phyloP scores from a whole-genome alignment of 441 rosid genomes.

The Isatis lusitanica region DNA sequence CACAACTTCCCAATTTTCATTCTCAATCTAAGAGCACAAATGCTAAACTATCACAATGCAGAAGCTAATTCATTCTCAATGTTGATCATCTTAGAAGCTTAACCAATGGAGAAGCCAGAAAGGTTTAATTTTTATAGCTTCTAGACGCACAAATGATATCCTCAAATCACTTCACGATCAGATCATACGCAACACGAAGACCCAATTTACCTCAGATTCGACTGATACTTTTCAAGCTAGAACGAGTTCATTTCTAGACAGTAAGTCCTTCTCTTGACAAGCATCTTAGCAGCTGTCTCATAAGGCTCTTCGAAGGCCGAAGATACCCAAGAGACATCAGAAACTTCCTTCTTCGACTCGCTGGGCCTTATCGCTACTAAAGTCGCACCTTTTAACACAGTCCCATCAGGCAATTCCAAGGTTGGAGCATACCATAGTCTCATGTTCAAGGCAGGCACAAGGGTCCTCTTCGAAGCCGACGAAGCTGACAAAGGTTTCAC shows the following conservation, averaged over 20 bases:
- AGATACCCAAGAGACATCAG: constrained; percentile 72
- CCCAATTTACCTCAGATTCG: constrained; percentile 17
- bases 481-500: constrained; percentile 81
- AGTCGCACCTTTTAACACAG: constrained; percentile 83
- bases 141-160: neutral
- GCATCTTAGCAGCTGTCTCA: constrained; percentile 80
- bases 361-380: constrained; percentile 86
- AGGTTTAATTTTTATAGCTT: neutral
- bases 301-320: constrained; percentile 85
- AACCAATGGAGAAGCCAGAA: neutral
- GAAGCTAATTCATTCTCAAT: too few species aligned
- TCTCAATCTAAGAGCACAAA: neutral
- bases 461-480: constrained; percentile 84
- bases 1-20: neutral
- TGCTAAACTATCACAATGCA: too few species aligned
- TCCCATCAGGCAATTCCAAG: constrained; percentile 75
- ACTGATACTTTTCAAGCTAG: constrained; percentile 35
- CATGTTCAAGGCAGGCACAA: constrained; percentile 89
- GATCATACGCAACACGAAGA: neutral
- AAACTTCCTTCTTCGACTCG: constrained; percentile 60
- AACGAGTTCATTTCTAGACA: constrained; percentile 98
- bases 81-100: neutral
- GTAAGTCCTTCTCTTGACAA: constrained; percentile 79
- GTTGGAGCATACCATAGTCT: constrained; percentile 90
- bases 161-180: constrained; percentile 1